Evolutionary conservation across 805 yeast genomes (phyloP).

Genomic region (Lipomyces orientalis): DNA sequence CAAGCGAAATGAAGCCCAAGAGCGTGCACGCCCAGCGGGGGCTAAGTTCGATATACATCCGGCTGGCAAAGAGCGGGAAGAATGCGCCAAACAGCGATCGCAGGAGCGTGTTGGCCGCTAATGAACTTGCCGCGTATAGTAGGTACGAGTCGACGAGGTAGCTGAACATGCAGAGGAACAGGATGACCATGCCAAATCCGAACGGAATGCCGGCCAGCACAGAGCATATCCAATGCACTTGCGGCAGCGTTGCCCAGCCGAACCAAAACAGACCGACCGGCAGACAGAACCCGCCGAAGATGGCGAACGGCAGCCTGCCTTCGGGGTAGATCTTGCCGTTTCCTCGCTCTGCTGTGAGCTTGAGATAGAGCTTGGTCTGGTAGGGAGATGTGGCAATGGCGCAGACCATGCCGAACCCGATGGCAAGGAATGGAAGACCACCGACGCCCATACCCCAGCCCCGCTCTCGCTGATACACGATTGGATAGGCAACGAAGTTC

Average conservation of each 20-base stretch:
- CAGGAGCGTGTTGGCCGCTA: conserved; percentile 70
- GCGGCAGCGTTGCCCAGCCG: conserved; percentile 69
- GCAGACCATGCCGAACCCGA: conserved; percentile 56
- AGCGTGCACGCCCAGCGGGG: conserved; percentile 61
- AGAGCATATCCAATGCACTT: conserved; percentile 67
- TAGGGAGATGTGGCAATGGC: conserved; percentile 58
- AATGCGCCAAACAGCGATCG: conserved; percentile 69
- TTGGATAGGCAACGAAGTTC: conserved; percentile 65
- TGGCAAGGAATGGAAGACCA: conserved; percentile 64
- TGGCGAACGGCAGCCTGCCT: conserved; percentile 58
- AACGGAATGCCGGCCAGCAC: conserved; percentile 64
- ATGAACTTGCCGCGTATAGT: conserved; percentile 66
- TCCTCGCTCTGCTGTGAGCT: conserved; percentile 48
- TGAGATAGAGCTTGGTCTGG: conserved; percentile 49
- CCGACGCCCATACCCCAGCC: conserved; percentile 63
- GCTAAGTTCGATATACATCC: conserved; percentile 57
- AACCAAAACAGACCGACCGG: conserved; percentile 69
- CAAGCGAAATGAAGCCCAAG: conserved; percentile 57
- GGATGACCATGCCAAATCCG: conserved; percentile 63
- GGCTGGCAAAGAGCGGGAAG: conserved; percentile 63
- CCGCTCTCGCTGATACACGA: conserved; percentile 62
- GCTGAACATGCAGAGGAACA: conserved; percentile 67
- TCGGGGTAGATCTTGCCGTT: conserved; percentile 68
- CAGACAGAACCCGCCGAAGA: conserved; percentile 56
- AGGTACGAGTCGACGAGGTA: conserved; percentile 75